Evolutionary conservation across 2,329 filamentous ascomycete species (phyloP), one percentile per base, ranked within the genome.

Genomic region (Trichoderma simmonsii): DNA sequence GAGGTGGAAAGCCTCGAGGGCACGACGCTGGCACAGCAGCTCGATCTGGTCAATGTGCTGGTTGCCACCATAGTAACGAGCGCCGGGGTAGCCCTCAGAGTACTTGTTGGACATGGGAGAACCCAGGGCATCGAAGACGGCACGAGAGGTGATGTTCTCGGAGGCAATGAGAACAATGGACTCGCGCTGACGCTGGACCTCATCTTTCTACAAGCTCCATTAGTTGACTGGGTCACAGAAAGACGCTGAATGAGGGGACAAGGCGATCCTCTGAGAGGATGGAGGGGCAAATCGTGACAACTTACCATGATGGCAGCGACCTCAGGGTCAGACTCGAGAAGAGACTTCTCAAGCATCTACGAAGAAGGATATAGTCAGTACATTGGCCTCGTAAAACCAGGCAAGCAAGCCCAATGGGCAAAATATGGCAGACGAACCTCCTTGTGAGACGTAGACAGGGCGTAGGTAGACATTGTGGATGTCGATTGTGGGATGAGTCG

Each of bases 81-180:
- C 96, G 82, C 96, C 96, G 77, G 96, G 96, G 84, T 97, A 97
- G 76, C 96, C 96, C 88, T 99, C 96, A 21, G 94, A 98, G 90
- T 99, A 99, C 88, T 99, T 99, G 90, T 99, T 97, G 84, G 93
- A 94, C 93, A 96, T 97, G 83, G 93, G 92, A 72, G 91, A 95
- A 80, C 96, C 96, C 76, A 99, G 91, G 73, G 96, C 96, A 86
- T 99, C 95, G 86, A 97, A 97, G 80, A 99, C 96, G 79, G 96
- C 95, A 78, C 95, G 94, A 75, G 96, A 99, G 72, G 96, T 99
- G 85, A 99, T 95, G 88, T 99, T 99, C 88, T 99, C 96, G 71
- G 96, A 98, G 80, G 96, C 95, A 80, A 99, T 99, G 82, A 99
- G 91, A 81, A 98, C 93, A 85, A 99, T 97, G 79, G 95, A 98